Evolutionary conservation across 2,329 filamentous ascomycete genomes (phyloP).

Genomic region (Karstenula rhodostoma): DNA sequence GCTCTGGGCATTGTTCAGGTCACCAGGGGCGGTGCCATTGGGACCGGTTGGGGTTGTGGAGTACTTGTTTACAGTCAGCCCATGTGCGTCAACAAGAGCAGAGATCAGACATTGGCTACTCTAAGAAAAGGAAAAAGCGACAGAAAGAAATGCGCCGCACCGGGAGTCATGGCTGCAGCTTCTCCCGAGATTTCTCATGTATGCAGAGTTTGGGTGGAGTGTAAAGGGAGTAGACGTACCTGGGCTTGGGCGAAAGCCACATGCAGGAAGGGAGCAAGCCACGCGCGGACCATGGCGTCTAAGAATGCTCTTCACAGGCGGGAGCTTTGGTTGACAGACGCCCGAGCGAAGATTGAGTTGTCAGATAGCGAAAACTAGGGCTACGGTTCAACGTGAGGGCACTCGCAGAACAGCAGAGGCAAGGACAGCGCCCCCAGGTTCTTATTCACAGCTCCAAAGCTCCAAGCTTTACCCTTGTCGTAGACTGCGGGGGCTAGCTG

Average conservation of each 20-base stretch:
- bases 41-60: slow-evolving; percentile 34
- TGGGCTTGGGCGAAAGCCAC: slow-evolving; percentile 39
- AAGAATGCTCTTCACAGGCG: slow-evolving; percentile 25
- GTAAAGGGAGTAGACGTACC: slow-evolving; percentile 30
- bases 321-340: slow-evolving; percentile 17
- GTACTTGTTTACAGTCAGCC: slow-evolving; percentile 44
- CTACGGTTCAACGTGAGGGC: slow-evolving; percentile 26
- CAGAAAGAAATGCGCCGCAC: slow-evolving; percentile 31
- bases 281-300: slow-evolving; percentile 40
- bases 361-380: slow-evolving; percentile 19
- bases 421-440: slow-evolving; percentile 1
- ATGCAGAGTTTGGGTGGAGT: slow-evolving; percentile 23
- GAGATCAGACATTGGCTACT: slow-evolving; percentile 30
- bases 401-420: slow-evolving; percentile 8
- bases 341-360: slow-evolving; percentile 20
- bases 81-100: slow-evolving; percentile 27
- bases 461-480: neutral
- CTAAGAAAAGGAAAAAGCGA: slow-evolving; percentile 44
- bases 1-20: slow-evolving; percentile 51
- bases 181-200: slow-evolving; percentile 18
- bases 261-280: slow-evolving; percentile 45
- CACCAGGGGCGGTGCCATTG: slow-evolving; percentile 28
- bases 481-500: slow-evolving; percentile 2
- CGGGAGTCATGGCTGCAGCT: slow-evolving; percentile 38
- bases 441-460: slow-evolving; percentile 12